phyloP scores from a whole-genome alignment of 305 asterid genomes.

The Fraxinus ornus region DNA sequence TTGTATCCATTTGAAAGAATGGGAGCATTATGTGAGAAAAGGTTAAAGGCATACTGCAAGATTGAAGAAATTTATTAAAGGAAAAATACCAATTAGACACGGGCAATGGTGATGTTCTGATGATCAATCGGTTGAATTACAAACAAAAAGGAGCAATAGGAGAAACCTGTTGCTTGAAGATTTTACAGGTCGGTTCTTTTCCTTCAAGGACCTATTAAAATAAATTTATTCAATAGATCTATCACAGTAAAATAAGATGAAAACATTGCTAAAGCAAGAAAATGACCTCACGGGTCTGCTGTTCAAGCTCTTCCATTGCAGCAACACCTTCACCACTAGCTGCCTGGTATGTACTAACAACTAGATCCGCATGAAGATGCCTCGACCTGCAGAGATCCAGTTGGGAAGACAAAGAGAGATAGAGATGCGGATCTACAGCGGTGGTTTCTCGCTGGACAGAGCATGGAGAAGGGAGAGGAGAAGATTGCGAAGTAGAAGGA shows the following conservation, averaged over 20 bases:
- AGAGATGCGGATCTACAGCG: no score
- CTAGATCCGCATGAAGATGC: slow-evolving; percentile 57
- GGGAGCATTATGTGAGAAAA: slow-evolving; percentile 96
- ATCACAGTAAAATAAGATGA: slow-evolving; percentile 5
- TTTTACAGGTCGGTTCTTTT: slow-evolving; percentile 80
- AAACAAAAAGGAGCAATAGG: slow-evolving; percentile 14
- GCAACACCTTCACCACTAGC: slow-evolving; percentile 99
- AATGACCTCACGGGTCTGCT: slow-evolving; percentile 84
- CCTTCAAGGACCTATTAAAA: slow-evolving; percentile 67
- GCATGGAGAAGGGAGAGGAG: no score
- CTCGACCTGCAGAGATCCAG: no score
- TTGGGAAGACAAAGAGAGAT: no score
- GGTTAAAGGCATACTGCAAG: slow-evolving; percentile 93
- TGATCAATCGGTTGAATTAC: neutral
- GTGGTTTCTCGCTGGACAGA: no score
- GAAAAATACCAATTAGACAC: slow-evolving; percentile 5
- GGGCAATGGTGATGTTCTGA: neutral
- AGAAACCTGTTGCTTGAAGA: slow-evolving; percentile 74
- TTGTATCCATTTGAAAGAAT: slow-evolving; percentile 86
- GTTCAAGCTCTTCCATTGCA: slow-evolving; percentile 97
- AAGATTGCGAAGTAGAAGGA: no score
- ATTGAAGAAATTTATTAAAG: slow-evolving; percentile 13
- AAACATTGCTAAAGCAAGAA: neutral
- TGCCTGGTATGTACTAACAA: slow-evolving; percentile 96
- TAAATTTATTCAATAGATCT: slow-evolving; percentile 10